A percentile compares a stretch with the other conserved stretches of the same genome.
phyloP scores from a whole-genome alignment of 2,329 filamentous ascomycete species.

The Lecanoromycetidae sp. region DNA sequence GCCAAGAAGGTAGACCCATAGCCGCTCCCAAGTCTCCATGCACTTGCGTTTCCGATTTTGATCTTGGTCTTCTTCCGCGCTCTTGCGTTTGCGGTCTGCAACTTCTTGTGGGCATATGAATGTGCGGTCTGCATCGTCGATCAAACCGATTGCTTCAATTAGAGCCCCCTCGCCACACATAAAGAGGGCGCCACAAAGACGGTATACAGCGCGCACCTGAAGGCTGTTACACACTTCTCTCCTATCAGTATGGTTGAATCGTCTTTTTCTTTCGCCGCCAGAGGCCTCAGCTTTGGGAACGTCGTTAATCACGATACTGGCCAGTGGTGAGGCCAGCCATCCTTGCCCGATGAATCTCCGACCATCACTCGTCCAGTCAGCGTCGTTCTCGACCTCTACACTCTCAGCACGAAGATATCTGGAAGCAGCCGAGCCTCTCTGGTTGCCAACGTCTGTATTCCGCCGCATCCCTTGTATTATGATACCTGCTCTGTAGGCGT shows the following conservation, averaged over 20 bases:
- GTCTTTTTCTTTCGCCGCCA: background rate
- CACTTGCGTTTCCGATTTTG: no score
- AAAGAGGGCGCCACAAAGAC: slow-evolving; percentile 19
- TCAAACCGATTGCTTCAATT: slow-evolving; percentile 17
- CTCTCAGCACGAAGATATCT: slow-evolving; percentile 4
- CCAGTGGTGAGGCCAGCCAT: background rate
- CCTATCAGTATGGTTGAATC: background rate
- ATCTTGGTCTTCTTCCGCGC: background rate
- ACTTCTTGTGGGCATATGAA: background rate
- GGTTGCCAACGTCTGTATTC: background rate
- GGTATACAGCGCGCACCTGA: slow-evolving; percentile 14
- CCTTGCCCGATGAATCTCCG: background rate
- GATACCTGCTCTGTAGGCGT: slow-evolving; percentile 19
- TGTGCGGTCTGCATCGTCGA: slow-evolving; percentile 5
- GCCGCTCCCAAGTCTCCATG: background rate
- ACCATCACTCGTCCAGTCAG: background rate
- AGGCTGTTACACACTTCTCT: background rate
- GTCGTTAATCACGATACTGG: background rate
- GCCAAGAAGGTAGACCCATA: background rate
- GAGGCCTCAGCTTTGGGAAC: background rate
- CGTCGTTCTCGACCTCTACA: background rate
- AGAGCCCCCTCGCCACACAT: slow-evolving; percentile 21
- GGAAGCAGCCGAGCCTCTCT: background rate
- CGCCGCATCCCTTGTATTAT: background rate
- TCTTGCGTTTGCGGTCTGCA: background rate